Conservation (phyloP, 202 grass and related monocot species). For the Elaeis oleifera region DNA sequence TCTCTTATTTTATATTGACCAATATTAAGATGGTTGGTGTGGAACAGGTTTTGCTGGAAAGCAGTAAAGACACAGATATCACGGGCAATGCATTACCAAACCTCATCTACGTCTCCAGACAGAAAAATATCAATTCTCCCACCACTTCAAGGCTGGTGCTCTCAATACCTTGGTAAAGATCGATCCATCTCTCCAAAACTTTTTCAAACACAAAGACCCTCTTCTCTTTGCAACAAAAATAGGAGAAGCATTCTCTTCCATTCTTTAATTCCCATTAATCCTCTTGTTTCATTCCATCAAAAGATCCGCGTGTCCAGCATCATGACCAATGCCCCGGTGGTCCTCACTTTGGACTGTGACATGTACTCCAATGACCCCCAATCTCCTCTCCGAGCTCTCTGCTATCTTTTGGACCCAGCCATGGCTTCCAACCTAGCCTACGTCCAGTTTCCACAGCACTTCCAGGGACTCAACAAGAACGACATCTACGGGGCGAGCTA, state of each 20-base stretch:
- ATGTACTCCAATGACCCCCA: conserved; percentile 30
- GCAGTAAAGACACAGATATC: conserved; percentile 16
- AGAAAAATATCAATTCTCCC: conserved; percentile 34
- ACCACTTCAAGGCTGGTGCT: conserved; percentile 68
- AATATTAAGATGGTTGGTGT: background rate
- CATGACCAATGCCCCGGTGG: conserved; percentile 27
- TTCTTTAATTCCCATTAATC: background rate
- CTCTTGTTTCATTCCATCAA: background rate
- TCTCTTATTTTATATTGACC: background rate
- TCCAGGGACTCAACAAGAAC: conserved; percentile 27
- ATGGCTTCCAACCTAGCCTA: conserved; percentile 19
- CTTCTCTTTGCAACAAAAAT: conserved; percentile 13
- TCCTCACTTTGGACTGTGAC: conserved; percentile 41
- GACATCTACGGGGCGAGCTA: conserved; percentile 27
- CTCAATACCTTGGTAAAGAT: conserved; percentile 52
- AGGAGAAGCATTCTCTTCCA: too few species aligned
- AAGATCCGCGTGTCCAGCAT: conserved; percentile 28
- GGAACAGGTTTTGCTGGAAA: conserved; percentile 52
- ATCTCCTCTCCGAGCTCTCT: conserved; percentile 26
- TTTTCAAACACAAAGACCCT: conserved; percentile 30
- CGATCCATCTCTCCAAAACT: conserved; percentile 13
- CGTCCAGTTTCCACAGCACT: conserved; percentile 42
- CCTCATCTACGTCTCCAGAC: conserved; percentile 59
- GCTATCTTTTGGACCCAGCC: conserved; percentile 39
- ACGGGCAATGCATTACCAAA: conserved; percentile 24